These are phyloP conservation scores for Porcisia hertigi DNA, from an alignment of 208 protist species.

Conservation along the genomic window DNA sequence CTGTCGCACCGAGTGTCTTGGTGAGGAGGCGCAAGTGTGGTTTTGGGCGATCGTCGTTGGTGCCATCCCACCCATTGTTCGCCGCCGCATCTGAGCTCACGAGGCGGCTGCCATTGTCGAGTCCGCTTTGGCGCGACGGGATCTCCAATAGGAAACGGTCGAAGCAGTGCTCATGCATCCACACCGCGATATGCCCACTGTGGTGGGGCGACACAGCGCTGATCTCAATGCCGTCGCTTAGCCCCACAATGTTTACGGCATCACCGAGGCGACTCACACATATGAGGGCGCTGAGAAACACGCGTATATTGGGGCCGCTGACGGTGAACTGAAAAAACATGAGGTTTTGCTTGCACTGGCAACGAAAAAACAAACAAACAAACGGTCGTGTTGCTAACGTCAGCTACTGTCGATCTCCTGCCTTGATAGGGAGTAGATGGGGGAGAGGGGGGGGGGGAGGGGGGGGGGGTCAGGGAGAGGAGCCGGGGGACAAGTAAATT, in stretches of 20 bases:
- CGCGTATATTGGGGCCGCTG: slow-evolving; percentile 34
- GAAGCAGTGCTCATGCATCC: slow-evolving; percentile 32
- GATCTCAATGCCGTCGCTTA: slow-evolving; percentile 40
- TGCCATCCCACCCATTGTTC: not conserved
- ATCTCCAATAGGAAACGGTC: slow-evolving; percentile 27
- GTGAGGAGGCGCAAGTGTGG: slow-evolving; percentile 31
- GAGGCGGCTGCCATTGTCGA: slow-evolving; percentile 1
- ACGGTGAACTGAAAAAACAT: slow-evolving; percentile 57
- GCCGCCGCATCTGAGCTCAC: not conserved
- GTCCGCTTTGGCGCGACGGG: not conserved
- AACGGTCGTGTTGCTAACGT: not conserved
- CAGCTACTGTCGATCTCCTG: slow-evolving; percentile 8
- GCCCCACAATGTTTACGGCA: slow-evolving; percentile 41
- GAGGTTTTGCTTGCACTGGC: not conserved
- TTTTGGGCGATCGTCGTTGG: not conserved
- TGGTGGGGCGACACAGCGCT: slow-evolving; percentile 34
- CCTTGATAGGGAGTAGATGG: not conserved
- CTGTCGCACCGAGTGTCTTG: slow-evolving; percentile 44
- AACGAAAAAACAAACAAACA: too few species aligned
- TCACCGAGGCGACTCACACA: slow-evolving; percentile 44
- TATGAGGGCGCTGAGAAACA: slow-evolving; percentile 44
- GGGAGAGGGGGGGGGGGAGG: not conserved
- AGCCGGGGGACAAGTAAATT: too few species aligned
- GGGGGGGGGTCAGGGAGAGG: too few species aligned
- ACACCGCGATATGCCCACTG: slow-evolving; percentile 43